A percentile compares a stretch with the other conserved stretches of the same genome.
Conservation (phyloP, 352 stramenopile genomes). For the Phytopythium delawarense region DNA sequence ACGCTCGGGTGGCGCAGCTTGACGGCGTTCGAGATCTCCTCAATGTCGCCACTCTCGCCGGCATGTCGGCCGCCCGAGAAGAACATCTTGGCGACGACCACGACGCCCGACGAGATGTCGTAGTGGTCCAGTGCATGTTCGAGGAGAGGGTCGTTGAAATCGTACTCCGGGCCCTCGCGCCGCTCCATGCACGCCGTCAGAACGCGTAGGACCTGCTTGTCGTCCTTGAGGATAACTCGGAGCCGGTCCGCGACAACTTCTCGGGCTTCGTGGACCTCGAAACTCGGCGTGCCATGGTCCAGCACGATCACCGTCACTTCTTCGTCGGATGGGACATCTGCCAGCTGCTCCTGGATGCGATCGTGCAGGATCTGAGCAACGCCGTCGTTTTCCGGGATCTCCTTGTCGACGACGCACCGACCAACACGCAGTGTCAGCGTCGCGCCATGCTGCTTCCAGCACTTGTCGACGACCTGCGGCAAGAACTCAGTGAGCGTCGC, state of each 20-base stretch:
- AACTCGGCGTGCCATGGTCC: slow-evolving; percentile 69
- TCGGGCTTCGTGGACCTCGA: slow-evolving; percentile 62
- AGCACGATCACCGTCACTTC: slow-evolving; percentile 63
- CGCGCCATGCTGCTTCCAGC: slow-evolving; percentile 15
- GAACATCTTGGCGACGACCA: slow-evolving; percentile 76
- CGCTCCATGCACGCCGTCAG: slow-evolving; percentile 75
- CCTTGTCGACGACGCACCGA: slow-evolving; percentile 53
- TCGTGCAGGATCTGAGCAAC: slow-evolving; percentile 63
- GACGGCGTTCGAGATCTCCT: slow-evolving; percentile 58
- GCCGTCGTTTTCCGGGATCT: slow-evolving; percentile 39
- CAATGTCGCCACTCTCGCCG: slow-evolving; percentile 71
- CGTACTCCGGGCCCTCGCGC: slow-evolving; percentile 57
- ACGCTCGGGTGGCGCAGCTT: slow-evolving; percentile 36
- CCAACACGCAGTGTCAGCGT: slow-evolving; percentile 37
- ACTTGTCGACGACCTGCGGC: slow-evolving; percentile 49
- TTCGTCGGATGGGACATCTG: slow-evolving; percentile 16
- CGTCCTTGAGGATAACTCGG: slow-evolving; percentile 21
- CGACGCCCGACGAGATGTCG: slow-evolving; percentile 45
- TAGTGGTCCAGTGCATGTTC: slow-evolving; percentile 59
- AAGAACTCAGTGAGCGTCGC: slow-evolving; percentile 74
- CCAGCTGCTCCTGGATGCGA: slow-evolving; percentile 35
- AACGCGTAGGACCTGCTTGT: slow-evolving; percentile 39
- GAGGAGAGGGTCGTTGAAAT: slow-evolving; percentile 84
- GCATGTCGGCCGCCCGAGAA: slow-evolving; percentile 72
- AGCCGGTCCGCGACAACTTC: slow-evolving; percentile 59